A percentile compares a stretch with the other conserved stretches of the same genome.
phyloP scores from a whole-genome alignment of 805 yeast genomes.

The Saccharomyces cerevisiae region DNA sequence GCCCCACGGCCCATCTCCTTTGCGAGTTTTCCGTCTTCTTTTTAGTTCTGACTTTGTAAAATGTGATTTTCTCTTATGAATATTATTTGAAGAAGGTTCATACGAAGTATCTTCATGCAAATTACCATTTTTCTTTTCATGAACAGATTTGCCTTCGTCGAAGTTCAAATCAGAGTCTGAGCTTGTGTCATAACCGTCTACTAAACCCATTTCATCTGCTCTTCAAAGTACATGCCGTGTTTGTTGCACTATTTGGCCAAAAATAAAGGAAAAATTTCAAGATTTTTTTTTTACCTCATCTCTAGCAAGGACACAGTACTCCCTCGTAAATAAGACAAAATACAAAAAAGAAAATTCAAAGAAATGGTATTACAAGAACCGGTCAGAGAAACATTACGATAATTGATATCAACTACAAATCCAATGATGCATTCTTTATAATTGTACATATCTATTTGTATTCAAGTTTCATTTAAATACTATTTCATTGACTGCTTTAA shows the following conservation, averaged over 20 bases:
- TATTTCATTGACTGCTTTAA: neutral
- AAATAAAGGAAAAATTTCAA: neutral
- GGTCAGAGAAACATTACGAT: too few species aligned
- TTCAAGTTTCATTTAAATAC: neutral
- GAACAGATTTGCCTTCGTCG: neutral
- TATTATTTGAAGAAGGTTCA: neutral
- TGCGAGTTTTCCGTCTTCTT: conserved; percentile 13
- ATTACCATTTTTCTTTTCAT: neutral
- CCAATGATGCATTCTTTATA: neutral
- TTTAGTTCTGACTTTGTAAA: conserved; percentile 14
- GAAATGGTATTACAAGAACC: too few species aligned
- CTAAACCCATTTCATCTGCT: conserved; percentile 12
- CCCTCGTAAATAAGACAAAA: neutral
- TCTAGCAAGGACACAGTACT: neutral
- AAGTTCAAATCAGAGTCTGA: conserved; percentile 8
- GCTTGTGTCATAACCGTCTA: conserved; percentile 14
- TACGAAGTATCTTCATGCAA: neutral
- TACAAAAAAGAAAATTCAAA: neutral
- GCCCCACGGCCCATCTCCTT: conserved; percentile 27
- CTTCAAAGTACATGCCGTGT: neutral
- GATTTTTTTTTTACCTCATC: neutral
- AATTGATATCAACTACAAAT: neutral
- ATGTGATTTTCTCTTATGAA: conserved; percentile 4
- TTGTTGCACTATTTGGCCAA: neutral
- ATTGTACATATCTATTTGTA: neutral